Evolutionary conservation across 352 stramenopile genomes (phyloP).

Genomic region (Phytophthora macrochlamydospora): DNA sequence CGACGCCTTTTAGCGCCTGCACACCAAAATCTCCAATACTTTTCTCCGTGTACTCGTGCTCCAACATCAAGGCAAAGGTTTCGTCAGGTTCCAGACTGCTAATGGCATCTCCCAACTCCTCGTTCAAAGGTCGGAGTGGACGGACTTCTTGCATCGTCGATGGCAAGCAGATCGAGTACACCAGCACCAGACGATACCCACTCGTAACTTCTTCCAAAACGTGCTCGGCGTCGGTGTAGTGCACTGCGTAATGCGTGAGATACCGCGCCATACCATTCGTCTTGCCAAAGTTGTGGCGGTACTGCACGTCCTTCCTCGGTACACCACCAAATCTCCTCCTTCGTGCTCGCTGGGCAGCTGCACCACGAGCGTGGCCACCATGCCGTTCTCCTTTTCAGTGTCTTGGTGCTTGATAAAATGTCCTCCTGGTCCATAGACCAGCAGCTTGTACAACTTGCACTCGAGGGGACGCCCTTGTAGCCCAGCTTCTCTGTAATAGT

Average conservation of each 20-base stretch:
- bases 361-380: conserved; percentile 50
- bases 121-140: background rate
- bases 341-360: conserved; percentile 21
- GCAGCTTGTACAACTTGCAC: conserved; percentile 41
- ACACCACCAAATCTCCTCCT: conserved; percentile 10
- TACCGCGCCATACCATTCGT: conserved; percentile 1
- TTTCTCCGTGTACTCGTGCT: conserved; percentile 24
- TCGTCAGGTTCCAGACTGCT: conserved; percentile 20
- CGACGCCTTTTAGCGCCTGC: conserved; percentile 19
- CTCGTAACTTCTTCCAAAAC: conserved; percentile 13
- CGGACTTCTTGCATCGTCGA: conserved; percentile 8
- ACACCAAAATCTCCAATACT: conserved; percentile 12
- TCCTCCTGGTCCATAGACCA: conserved; percentile 39
- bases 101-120: background rate
- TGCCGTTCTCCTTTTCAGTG: conserved; percentile 49
- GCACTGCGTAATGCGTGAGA: conserved; percentile 7
- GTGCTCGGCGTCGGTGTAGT: conserved; percentile 15
- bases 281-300: conserved; percentile 16
- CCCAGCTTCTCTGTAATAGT: conserved; percentile 1
- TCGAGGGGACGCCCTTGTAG: conserved; percentile 9
- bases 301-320: background rate
- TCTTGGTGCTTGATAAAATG: conserved; percentile 47
- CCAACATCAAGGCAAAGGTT: conserved; percentile 19
- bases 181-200: conserved; percentile 14
- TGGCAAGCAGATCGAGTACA: conserved; percentile 17